Base-by-base conservation (phyloP, 1,284 basidiomycete genomes). In the Vanrija sp. region DNA sequence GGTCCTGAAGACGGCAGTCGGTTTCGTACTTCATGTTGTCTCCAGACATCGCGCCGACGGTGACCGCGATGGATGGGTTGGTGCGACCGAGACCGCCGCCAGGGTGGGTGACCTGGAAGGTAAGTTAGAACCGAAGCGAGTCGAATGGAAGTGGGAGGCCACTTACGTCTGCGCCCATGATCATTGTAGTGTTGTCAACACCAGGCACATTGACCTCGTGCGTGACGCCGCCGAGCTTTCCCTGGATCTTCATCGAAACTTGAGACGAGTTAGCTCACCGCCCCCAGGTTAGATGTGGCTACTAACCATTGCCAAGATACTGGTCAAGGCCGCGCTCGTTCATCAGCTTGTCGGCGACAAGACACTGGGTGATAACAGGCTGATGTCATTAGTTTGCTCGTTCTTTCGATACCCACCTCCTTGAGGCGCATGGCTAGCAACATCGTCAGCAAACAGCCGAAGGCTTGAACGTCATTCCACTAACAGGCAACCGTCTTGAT, bases 151-250 rank as follows among this genome's bases (percentile, higher is more conserved):
- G 28, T 26, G 60, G 50, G 8, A 52, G 53, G 47, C 49, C 54
- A 14, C 60, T 76, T 3, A 79, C 78, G 49, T 77, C 75, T 16
- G 73, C 74, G 16, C 75, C 75, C 10, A 80, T 65, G 52, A 80
- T 69, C 75, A 81, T 78, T 1, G 77, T 78, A 5, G 57, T 66
- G 49, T 67, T 71, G 55, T 69, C 68, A 28, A 19, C 16, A 56
- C 61, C 43, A 19, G 62, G 59, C 26, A 61, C 38, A 5, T 58
- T 62, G n/a, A 78, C 65, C 26, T 66, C 62, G 59, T 77, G 77
- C 38, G 79, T 81, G 44, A 76, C 61, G 45, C 80, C 80, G n/a
- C 76, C 75, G 39, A 81, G 73, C 75, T 81, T 81, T 53, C 71
- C 68, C 63, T 79, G 70, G 57, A 76, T 61, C 61, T 78, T 78